These are phyloP conservation scores for Eucalyptus tenuipes DNA, from an alignment of 345 rosid genomes.

Conservation along the genomic window DNA sequence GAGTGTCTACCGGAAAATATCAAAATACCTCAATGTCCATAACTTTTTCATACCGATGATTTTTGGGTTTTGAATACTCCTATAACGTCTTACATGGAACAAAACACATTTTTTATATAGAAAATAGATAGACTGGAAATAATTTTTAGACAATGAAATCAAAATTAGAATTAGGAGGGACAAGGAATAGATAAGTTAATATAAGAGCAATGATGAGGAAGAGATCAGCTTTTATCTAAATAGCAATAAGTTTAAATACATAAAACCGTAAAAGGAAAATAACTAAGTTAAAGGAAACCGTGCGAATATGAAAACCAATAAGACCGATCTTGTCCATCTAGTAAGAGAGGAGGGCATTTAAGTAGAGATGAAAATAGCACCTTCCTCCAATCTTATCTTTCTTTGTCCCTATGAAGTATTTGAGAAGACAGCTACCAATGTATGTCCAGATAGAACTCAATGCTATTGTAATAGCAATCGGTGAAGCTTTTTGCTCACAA, in stretches of 20 bases:
- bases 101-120: no score
- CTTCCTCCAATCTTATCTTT: background rate
- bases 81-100: background rate
- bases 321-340: background rate
- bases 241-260: background rate
- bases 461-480: background rate
- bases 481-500: background rate
- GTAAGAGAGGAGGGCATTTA: background rate
- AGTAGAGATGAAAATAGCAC: background rate
- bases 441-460: background rate
- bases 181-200: background rate
- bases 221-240: no score
- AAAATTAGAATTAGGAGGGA: background rate
- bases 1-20: background rate
- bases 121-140: no score
- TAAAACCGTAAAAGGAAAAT: background rate
- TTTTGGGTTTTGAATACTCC: background rate
- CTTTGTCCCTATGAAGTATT: background rate
- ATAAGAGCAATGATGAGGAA: background rate
- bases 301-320: background rate
- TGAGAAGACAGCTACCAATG: background rate
- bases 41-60: background rate
- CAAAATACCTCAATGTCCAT: background rate
- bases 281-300: background rate
- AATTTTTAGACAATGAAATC: background rate